Percentiles rank a stretch among this genome's conserved stretches.
phyloP scores from a whole-genome alignment of 306 rosid genomes.

The Fagus sylvatica region DNA sequence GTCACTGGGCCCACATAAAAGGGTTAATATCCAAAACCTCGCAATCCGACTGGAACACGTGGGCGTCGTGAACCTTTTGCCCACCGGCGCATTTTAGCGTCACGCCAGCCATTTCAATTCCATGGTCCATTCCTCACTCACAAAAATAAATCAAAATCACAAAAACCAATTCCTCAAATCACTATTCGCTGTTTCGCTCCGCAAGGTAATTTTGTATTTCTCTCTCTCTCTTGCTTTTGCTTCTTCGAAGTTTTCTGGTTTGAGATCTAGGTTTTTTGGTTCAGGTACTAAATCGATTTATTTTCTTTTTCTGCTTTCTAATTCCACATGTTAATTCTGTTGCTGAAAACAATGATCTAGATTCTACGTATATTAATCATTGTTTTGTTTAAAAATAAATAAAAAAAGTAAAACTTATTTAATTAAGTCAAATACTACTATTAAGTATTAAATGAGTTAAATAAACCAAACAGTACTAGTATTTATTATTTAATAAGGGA shows the following conservation, averaged over 20 bases:
- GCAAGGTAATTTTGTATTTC: neutral
- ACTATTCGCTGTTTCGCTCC: neutral
- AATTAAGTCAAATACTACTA: neutral
- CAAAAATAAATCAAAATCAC: too few relatives aligned
- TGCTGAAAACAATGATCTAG: neutral
- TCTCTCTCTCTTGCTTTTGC: neutral
- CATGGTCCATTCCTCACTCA: neutral
- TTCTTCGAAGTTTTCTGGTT: neutral
- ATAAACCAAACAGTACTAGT: too few relatives aligned
- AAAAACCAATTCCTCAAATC: neutral
- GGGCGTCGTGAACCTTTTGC: neutral
- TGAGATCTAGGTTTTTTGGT: neutral
- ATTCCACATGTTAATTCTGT: neutral
- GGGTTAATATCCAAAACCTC: slow-evolving; percentile 13
- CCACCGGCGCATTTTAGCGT: slow-evolving; percentile 11
- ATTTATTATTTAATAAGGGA: too few relatives aligned
- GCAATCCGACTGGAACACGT: slow-evolving; percentile 21
- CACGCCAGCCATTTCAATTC: neutral
- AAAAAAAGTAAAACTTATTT: neutral
- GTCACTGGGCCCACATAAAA: slow-evolving; percentile 2
- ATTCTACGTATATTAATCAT: neutral
- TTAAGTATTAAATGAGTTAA: neutral
- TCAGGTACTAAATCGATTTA: neutral
- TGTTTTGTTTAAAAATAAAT: neutral
- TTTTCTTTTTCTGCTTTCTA: neutral